Base-by-base conservation (phyloP, 768 basidiomycete genomes). In the Hydnum rufescens region DNA sequence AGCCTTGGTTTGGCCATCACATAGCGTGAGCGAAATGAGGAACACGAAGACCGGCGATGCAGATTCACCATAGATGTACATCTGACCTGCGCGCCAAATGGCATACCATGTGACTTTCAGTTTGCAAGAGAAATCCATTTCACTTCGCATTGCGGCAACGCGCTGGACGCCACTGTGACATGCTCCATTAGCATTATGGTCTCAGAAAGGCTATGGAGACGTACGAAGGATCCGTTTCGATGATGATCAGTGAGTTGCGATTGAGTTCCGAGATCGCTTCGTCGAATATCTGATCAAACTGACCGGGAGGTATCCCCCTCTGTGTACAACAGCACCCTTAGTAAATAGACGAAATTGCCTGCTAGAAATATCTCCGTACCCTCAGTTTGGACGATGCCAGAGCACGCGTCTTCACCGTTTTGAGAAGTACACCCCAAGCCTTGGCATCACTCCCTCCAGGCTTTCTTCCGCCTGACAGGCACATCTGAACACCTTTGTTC, bases 201-300 rank as follows among this genome's bases (percentile, higher is more conserved):
- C 28, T 22, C 23, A 56, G 44, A 25, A 26, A 55, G 34, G 13
- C 25, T 16, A 13, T 13, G 26, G 26, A 13, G 25, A 71, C 82
- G 64, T 61, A 85, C 83, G 70, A 67, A 59, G 67, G 59, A 62
- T 82, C 78, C 64, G 76, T 74, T 48, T 72, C 76, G 53, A 78
- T 69, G 54, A 82, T 68, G 25, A 87, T 71, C 18, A 79, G 77
- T 53, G 80, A 82, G 76, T 78, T 84, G 60, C 77, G 70, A 44
- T 75, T 68, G 51, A 89, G 66, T 59, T 88, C 77, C 57, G 80
- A 76, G 55, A 90, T 77, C 22, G 86, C 86, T 62, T 81, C 77
- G 58, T 77, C 71, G 60, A 84, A 88, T 39, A 78, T 75, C 52
- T 82, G 81, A 60, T 80, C 77, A n/a, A 42, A 26, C 26, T 26